Percentiles rank a stretch among this genome's conserved stretches.
Evolutionary conservation across 73 alveolate species (phyloP).

Genomic region (Symbiodinium pilosum): DNA sequence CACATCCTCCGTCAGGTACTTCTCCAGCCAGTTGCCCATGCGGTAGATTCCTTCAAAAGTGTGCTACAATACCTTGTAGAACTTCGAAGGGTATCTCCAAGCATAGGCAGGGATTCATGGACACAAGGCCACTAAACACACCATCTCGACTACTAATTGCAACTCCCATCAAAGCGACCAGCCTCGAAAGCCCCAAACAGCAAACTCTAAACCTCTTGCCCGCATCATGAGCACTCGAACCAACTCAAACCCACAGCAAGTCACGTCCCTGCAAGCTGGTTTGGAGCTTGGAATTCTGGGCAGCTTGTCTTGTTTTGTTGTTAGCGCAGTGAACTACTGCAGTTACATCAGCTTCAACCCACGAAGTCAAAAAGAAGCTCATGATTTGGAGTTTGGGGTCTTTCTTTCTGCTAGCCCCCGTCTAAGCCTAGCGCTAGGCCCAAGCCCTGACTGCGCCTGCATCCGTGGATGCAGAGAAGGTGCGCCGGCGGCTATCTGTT

Average conservation of each 20-base stretch:
- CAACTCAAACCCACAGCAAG: neutral
- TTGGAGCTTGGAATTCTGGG: neutral
- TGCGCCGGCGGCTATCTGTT: neutral
- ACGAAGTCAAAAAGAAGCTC: neutral
- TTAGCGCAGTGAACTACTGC: too few species aligned
- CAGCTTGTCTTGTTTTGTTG: too few species aligned
- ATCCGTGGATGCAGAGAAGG: neutral
- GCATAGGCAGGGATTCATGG: neutral
- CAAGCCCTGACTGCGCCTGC: neutral
- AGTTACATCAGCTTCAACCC: neutral
- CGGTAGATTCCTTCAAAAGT: slow-evolving; percentile 29
- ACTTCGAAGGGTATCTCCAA: neutral
- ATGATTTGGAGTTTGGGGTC: neutral
- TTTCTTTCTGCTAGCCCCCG: neutral
- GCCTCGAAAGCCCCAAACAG: neutral
- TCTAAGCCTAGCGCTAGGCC: neutral
- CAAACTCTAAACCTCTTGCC: neutral
- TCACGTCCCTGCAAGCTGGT: neutral
- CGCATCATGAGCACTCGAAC: neutral
- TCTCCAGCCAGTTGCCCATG: slow-evolving; percentile 19
- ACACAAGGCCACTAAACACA: neutral
- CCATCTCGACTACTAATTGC: too few species aligned
- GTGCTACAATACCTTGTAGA: neutral
- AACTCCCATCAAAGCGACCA: too few species aligned
- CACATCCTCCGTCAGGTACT: slow-evolving; percentile 29